Conservation (phyloP, 805 yeast genomes). For the Suhomyces faveliae region DNA sequence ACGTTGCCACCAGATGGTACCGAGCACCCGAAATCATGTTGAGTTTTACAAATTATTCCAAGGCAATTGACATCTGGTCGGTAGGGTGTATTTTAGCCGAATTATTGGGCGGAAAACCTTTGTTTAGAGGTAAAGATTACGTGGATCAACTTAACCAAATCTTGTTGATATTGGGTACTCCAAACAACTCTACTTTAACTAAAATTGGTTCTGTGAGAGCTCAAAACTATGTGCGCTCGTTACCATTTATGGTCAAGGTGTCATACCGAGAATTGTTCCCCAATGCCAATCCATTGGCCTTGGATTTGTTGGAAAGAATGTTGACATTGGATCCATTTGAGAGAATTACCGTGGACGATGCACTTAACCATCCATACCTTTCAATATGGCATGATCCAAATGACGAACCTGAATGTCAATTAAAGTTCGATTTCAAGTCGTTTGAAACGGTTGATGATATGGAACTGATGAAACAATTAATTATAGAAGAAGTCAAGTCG, state of each 20-base stretch:
- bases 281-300: slow-evolving; percentile 79
- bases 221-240: slow-evolving; percentile 82
- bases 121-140: slow-evolving; percentile 93
- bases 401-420: slow-evolving; percentile 83
- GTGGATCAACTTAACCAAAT: slow-evolving; percentile 93
- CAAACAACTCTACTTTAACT: slow-evolving; percentile 51
- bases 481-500: slow-evolving; percentile 71
- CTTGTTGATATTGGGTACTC: slow-evolving; percentile 86
- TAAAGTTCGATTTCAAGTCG: slow-evolving; percentile 75
- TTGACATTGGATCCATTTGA: slow-evolving; percentile 82
- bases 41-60: slow-evolving; percentile 89
- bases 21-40: slow-evolving; percentile 98
- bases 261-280: slow-evolving; percentile 76
- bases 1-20: slow-evolving; percentile 98
- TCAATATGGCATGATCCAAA: slow-evolving; percentile 79
- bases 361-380: slow-evolving; percentile 84
- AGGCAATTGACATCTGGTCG: slow-evolving; percentile 97
- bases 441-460: slow-evolving; percentile 85
- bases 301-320: slow-evolving; percentile 68
- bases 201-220: slow-evolving; percentile 79
- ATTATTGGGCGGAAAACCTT: slow-evolving; percentile 83
- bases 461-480: slow-evolving; percentile 70
- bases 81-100: slow-evolving; percentile 97
- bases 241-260: slow-evolving; percentile 79
- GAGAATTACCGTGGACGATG: slow-evolving; percentile 85